These are phyloP conservation scores for Neopestalotiopsis clavispora DNA, from an alignment of 2,329 filamentous ascomycete species.

Conservation along the genomic window DNA sequence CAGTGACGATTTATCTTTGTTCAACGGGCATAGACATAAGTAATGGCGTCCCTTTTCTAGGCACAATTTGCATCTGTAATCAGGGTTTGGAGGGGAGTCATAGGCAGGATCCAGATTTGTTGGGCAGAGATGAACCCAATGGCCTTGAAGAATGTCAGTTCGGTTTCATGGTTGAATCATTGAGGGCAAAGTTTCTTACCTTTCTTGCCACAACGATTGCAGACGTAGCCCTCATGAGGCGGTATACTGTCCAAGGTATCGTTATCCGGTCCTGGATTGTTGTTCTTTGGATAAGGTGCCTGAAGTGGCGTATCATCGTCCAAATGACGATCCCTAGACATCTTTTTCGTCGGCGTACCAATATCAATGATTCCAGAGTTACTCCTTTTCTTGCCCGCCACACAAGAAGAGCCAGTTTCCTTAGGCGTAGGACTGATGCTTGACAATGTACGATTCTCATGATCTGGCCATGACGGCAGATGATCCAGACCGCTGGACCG, in stretches of 20 bases:
- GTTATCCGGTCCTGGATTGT: neutral
- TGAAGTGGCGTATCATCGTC: neutral
- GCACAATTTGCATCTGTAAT: constrained; percentile 43
- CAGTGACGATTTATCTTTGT: constrained; percentile 37
- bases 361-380: constrained; percentile 17
- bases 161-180: neutral
- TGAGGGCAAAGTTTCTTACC: constrained; percentile 28
- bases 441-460: neutral
- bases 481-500: neutral
- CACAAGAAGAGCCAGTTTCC: neutral
- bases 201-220: constrained; percentile 36
- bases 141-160: constrained; percentile 36
- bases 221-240: constrained; percentile 30
- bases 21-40: constrained; percentile 41
- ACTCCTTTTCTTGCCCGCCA: constrained; percentile 16
- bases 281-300: neutral
- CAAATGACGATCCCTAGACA: neutral
- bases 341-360: constrained; percentile 13
- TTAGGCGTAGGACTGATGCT: neutral
- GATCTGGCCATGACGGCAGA: neutral
- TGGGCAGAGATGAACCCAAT: constrained; percentile 43
- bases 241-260: neutral
- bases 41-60: constrained; percentile 38
- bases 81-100: constrained; percentile 35
- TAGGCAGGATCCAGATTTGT: constrained; percentile 46